Percentiles rank a stretch among this genome's conserved stretches.
phyloP scores from a whole-genome alignment of 164 flowering plant genomes.

The Tetrastigma voinierianum region DNA sequence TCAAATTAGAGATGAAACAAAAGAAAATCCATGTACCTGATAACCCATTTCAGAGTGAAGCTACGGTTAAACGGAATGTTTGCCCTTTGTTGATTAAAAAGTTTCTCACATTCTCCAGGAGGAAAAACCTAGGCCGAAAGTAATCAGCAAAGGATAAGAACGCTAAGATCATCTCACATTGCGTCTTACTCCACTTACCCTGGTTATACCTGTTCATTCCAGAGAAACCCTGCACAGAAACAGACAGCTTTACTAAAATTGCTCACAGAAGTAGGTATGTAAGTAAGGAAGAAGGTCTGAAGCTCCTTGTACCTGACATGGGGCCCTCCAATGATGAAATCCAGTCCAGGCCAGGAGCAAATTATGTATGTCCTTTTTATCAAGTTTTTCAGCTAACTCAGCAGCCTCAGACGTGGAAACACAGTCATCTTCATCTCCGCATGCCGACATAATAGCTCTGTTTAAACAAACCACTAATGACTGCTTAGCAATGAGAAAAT shows the following conservation, averaged over 20 bases:
- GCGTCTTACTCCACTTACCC: constrained; percentile 94
- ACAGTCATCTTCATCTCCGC: constrained; percentile 86
- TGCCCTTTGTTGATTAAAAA: constrained; percentile 93
- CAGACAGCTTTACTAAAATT: not conserved
- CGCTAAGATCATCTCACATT: constrained; percentile 94
- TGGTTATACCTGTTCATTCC: constrained; percentile 94
- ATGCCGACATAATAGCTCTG: constrained; percentile 75
- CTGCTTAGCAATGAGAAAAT: too few species aligned
- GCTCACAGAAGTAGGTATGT: not conserved
- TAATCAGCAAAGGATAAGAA: constrained; percentile 91
- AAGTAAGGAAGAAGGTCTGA: not conserved
- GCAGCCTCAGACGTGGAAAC: constrained; percentile 74
- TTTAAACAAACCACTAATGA: not conserved
- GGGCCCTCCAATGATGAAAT: constrained; percentile 99
- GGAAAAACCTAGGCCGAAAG: constrained; percentile 80
- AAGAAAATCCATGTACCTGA: constrained; percentile 52
- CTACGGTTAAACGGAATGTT: constrained; percentile 81
- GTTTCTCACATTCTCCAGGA: constrained; percentile 88
- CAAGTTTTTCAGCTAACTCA: constrained; percentile 54
- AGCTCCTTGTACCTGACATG: constrained; percentile 65
- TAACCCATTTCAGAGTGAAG: constrained; percentile 99
- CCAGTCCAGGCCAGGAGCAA: constrained; percentile 91
- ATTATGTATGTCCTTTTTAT: constrained; percentile 47
- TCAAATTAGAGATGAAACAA: too few species aligned
- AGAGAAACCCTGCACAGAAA: constrained; percentile 79